phyloP scores from a whole-genome alignment of 2,329 filamentous ascomycete species.

The Claviceps maximensis region DNA sequence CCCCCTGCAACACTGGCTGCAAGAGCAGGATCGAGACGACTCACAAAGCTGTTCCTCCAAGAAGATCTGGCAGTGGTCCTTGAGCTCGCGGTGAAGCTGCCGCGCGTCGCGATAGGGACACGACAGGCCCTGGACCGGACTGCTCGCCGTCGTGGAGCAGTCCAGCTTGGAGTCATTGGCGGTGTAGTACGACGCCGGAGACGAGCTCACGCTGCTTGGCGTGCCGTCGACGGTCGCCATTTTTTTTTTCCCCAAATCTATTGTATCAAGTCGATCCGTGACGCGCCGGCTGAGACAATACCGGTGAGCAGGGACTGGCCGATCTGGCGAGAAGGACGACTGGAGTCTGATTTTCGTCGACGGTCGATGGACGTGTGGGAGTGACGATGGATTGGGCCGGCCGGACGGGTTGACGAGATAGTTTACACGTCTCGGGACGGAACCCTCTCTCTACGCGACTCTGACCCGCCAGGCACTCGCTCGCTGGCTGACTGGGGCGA shows the following conservation, averaged over 20 bases:
- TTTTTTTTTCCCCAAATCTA: too few species aligned
- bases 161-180: slow-evolving; percentile 15
- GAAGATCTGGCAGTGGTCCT: slow-evolving; percentile 55
- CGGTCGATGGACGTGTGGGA: too few species aligned
- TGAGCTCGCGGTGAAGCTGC: slow-evolving; percentile 48
- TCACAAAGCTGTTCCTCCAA: slow-evolving; percentile 62
- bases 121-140: slow-evolving; percentile 16
- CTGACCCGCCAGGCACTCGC: too few species aligned
- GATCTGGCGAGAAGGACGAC: too few species aligned
- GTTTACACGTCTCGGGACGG: background rate
- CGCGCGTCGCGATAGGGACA: slow-evolving; percentile 39
- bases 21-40: slow-evolving; percentile 7
- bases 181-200: slow-evolving; percentile 23
- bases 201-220: slow-evolving; percentile 15
- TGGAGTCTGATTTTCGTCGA: too few species aligned
- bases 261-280: too few species aligned
- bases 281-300: background rate
- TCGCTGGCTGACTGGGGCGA: too few species aligned
- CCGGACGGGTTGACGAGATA: too few species aligned
- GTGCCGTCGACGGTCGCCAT: slow-evolving; percentile 8
- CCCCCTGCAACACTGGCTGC: too few species aligned
- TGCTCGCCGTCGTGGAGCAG: slow-evolving; percentile 24
- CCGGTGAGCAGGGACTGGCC: too few species aligned
- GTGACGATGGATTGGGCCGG: too few species aligned
- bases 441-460: background rate